These are phyloP conservation scores for Hyaloscypha finlandica DNA, from an alignment of 495 filamentous ascomycete species.

Conservation along the genomic window DNA sequence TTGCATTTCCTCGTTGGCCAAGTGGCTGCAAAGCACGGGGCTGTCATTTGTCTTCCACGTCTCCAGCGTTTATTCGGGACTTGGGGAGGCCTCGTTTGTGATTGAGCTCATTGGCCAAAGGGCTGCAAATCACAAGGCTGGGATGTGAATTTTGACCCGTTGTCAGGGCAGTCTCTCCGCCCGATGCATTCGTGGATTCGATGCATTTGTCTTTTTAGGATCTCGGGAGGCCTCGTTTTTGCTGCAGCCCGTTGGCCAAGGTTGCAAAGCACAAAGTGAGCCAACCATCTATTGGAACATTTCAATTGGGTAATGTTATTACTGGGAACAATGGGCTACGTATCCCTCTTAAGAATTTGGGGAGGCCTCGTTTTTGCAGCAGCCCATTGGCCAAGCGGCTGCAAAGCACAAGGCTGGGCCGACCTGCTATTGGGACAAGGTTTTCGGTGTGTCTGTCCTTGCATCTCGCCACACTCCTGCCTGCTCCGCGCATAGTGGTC, in stretches of 20 bases:
- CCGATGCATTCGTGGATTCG: too few relatives aligned
- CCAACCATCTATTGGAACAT: not conserved
- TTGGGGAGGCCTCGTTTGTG: not conserved
- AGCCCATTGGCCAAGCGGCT: not conserved
- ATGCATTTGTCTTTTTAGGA: too few relatives aligned
- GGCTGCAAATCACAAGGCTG: not conserved
- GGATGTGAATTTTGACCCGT: not conserved
- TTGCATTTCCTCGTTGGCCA: not conserved
- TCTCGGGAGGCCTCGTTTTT: not conserved
- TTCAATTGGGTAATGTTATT: too few relatives aligned
- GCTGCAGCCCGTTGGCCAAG: not conserved
- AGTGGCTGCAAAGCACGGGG: not conserved
- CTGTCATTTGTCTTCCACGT: not conserved
- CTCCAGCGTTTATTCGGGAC: not conserved
- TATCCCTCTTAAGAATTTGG: not conserved
- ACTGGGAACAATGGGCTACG: not conserved
- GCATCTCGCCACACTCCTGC: not conserved
- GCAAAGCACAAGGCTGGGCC: not conserved
- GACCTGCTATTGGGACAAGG: not conserved
- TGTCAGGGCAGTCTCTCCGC: not conserved
- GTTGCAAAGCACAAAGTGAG: not conserved
- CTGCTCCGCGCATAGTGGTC: not conserved
- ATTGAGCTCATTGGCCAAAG: not conserved
- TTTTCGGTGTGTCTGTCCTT: too few relatives aligned
- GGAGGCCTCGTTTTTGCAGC: not conserved